Evolutionary conservation across 2,329 filamentous ascomycete species (phyloP).

Genomic region (Didymella glomerata): DNA sequence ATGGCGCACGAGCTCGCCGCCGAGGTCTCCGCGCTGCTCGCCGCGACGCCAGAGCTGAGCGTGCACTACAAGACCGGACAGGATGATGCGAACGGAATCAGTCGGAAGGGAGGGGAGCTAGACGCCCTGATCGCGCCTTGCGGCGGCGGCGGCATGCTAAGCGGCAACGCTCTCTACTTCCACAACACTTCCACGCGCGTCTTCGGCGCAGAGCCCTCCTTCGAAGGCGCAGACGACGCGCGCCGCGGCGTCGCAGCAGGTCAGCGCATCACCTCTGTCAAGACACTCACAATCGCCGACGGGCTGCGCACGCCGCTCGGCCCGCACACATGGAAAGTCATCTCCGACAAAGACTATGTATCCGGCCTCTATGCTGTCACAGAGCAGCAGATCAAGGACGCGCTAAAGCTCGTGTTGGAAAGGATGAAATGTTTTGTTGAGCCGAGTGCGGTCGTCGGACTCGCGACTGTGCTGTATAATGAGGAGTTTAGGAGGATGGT

Average conservation of each 20-base stretch:
- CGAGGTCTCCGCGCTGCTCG: constrained; percentile 69
- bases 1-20: constrained; percentile 80
- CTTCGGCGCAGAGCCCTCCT: constrained; percentile 86
- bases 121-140: constrained; percentile 77
- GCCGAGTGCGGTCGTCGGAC: constrained; percentile 82
- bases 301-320: constrained; percentile 87
- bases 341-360: constrained; percentile 76
- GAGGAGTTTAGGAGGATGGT: constrained; percentile 77
- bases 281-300: constrained; percentile 84
- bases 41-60: constrained; percentile 24
- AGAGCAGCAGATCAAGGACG: constrained; percentile 81
- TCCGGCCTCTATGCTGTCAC: constrained; percentile 74
- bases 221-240: constrained; percentile 85
- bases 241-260: constrained; percentile 73
- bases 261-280: constrained; percentile 71
- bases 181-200: constrained; percentile 76
- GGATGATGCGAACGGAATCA: background rate
- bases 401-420: constrained; percentile 82
- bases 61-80: constrained; percentile 3
- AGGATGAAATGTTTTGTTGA: constrained; percentile 90
- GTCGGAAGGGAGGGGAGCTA: constrained; percentile 28
- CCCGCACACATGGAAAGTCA: constrained; percentile 75
- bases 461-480: constrained; percentile 84
- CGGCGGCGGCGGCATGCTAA: constrained; percentile 88
- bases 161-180: constrained; percentile 80